A percentile compares a stretch with the other conserved stretches of the same genome.
Evolutionary conservation across 441 rosid genomes (phyloP).

Genomic region (Viola pubescens): DNA sequence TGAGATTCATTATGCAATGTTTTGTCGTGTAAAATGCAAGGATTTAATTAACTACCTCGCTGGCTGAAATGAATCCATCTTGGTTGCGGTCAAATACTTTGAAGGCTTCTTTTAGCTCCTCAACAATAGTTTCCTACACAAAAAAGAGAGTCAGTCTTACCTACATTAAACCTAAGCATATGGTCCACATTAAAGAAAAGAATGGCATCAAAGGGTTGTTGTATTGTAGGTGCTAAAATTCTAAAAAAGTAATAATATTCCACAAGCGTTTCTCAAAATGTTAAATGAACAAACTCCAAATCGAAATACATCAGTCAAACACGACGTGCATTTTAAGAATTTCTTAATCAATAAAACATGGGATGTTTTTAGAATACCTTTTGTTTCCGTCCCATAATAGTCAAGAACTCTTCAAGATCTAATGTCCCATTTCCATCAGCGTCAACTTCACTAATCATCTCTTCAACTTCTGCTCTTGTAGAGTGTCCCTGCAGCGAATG

Average conservation of each 20-base stretch:
- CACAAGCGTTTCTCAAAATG: not conserved
- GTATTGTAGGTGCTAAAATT: no score
- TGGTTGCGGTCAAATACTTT: constrained; percentile 59
- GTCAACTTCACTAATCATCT: constrained; percentile 42
- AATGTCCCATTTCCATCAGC: constrained; percentile 31
- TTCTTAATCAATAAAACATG: no score
- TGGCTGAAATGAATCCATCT: constrained; percentile 52
- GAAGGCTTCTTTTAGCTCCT: constrained; percentile 60
- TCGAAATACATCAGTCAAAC: no score
- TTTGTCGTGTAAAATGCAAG: not conserved
- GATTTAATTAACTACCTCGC: constrained; percentile 30
- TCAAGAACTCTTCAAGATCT: constrained; percentile 41
- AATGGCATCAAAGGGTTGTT: no score
- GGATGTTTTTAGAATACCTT: constrained; percentile 22
- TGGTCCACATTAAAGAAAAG: no score
- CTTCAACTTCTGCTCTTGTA: constrained; percentile 38
- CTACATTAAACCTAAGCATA: no score
- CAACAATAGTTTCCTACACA: constrained; percentile 33
- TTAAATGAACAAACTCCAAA: no score
- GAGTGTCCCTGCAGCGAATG: constrained; percentile 39
- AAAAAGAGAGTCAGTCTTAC: no score
- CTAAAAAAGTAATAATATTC: no score
- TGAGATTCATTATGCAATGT: not conserved
- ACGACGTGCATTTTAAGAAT: not conserved
- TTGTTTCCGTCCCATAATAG: constrained; percentile 36